phyloP scores from a whole-genome alignment of 2,329 filamentous ascomycete species.

The Aureobasidium melanogenum region DNA sequence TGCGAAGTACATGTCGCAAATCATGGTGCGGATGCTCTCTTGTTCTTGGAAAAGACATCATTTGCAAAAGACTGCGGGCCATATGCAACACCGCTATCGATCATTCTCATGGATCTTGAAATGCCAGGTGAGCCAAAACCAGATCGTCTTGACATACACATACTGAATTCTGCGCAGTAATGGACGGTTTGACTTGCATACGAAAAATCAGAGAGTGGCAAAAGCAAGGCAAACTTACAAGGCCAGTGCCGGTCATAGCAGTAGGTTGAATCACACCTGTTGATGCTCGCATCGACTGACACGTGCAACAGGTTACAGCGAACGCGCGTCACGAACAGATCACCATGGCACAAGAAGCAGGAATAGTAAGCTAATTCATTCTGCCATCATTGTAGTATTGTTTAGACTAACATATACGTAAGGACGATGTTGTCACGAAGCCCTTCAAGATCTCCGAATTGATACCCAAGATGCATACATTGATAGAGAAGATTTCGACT shows the following conservation, averaged over 20 bases:
- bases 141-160: too few species aligned
- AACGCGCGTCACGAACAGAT: slow-evolving; percentile 71
- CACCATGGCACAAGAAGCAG: slow-evolving; percentile 59
- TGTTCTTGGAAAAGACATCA: slow-evolving; percentile 23
- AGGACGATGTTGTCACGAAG: slow-evolving; percentile 14
- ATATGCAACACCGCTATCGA: not conserved
- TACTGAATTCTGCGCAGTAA: slow-evolving; percentile 36
- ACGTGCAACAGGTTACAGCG: slow-evolving; percentile 46
- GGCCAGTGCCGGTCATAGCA: slow-evolving; percentile 66
- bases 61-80: slow-evolving; percentile 5
- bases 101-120: slow-evolving; percentile 69
- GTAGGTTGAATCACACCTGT: slow-evolving; percentile 40
- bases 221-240: slow-evolving; percentile 48
- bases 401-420: not conserved
- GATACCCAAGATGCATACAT: slow-evolving; percentile 16
- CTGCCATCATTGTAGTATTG: not conserved
- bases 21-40: slow-evolving; percentile 30
- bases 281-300: not conserved
- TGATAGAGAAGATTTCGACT: slow-evolving; percentile 14
- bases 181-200: slow-evolving; percentile 71
- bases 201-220: slow-evolving; percentile 61
- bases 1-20: slow-evolving; percentile 30
- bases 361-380: slow-evolving; percentile 40
- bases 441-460: slow-evolving; percentile 18
- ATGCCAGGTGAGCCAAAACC: slow-evolving; percentile 46